Base-by-base conservation (phyloP, 257 asterid species). In the Solanum clarkiae region DNA sequence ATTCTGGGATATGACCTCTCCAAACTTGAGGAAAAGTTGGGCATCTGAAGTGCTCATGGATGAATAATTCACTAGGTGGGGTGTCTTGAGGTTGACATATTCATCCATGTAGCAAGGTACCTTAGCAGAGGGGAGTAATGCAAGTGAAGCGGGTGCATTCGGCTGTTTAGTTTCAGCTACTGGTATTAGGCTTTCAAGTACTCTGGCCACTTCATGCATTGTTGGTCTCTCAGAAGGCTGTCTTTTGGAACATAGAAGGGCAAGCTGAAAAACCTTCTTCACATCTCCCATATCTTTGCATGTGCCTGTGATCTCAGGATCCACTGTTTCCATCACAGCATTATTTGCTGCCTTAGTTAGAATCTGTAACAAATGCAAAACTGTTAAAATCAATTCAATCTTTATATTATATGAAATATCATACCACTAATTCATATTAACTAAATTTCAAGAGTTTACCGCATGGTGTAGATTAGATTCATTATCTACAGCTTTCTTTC, bases 261-360 rank as follows among this genome's bases (percentile, higher is more conserved):
- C 98, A 6, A 97, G 98, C 86, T 97, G 99, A 40, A 96, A 97
- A 10, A 95, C 97, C 88, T 97, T 97, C 89, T 97, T 97, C 14
- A 94, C 95, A 55, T 97, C 98, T 29, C 93, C 96, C 4, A 94
- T 96, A 81, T 95, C 98, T 40, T 88, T 88, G 85, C 98, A 95
- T 17, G 99, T 92, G 56, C 93, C 97, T 0, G 93, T 81, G 9
- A 96, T 91, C 82, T 95, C 97, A 0, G 94, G 97, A 65, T 94
- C 99, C 17, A 94, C 97, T 0, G 97, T 90, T 54, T 94, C 99
- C 99, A 96, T 96, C 7, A 96, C 99, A 0, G 97, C 91, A 84
- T 95, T 93, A 90, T 87, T 90, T 14, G 95, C 93, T 8, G 99
- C 93, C 92, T 95, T 95, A 0, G 92, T 84, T 44, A 96, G 57